Base-by-base conservation (phyloP, 306 rosid genomes). In the Vigna trinervia region DNA sequence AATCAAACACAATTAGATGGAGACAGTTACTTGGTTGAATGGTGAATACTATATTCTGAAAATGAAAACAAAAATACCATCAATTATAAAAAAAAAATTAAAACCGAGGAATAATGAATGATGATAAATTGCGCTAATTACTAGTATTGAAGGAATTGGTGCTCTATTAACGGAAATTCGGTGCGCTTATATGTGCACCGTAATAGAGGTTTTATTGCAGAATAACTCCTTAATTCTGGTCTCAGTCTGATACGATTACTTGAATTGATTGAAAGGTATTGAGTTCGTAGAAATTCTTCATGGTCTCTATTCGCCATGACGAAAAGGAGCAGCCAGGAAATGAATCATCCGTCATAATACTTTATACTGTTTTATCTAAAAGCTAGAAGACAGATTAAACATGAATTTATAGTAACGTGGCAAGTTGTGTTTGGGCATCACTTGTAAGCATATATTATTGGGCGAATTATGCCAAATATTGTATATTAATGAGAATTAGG, bases 321-420 rank as follows among this genome's bases (percentile, higher is more conserved):
- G 54, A 8, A 71, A 52, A 72, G 57, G 32, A 38, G 19, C 45
- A 62, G 53, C 54, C 68, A 61, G 22, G 4, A 60, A 38, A 26
- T 28, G 14, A 4, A 20, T 58, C 63, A 20, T 58, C 63, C 48
- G 41, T 71, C 51, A 23, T 52, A 38, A 39, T 62, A 64, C 58
- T 46, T 52, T 19, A 17, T 58, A 73, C 84, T 83, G 81, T 85
- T 81, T 54, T 65, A 76, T 82, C 79, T 59, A 80, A 80, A 30
- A 12, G 77, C 78, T 45, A 38, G 13, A 74, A 50, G 48, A 86
- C 87, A 90, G 84, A 76, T 46, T 67, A 54, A 19, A 54, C 57
- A 79, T 65, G 79, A 69, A 73, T 57, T 50, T 82, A 62, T 70
- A 39, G 72, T 43, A 66, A 71, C 76, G 50, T 20, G 57, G 76